Evolutionary conservation across 1,139 yeast species (phyloP).

Genomic region (Blastobotrys raffinosifermentans): DNA sequence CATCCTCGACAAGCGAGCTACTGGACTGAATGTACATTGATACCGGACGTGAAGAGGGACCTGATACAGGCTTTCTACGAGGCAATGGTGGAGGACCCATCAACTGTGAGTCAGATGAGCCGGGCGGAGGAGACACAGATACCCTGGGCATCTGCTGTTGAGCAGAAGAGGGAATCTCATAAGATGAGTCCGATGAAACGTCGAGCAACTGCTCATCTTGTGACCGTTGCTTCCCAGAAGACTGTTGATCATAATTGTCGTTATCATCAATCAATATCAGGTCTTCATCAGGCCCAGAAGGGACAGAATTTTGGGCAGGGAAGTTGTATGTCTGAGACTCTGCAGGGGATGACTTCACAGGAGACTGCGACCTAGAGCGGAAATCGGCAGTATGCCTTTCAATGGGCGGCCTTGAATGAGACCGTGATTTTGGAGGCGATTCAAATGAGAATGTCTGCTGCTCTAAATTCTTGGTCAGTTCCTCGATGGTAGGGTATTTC

Average conservation of each 20-base stretch:
- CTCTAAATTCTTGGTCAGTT: conserved; percentile 26
- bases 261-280: no score
- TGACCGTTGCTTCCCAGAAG: neutral
- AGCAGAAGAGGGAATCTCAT: neutral
- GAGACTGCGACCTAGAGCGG: neutral
- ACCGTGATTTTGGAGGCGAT: conserved; percentile 5
- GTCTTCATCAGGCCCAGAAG: neutral
- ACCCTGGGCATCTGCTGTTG: neutral
- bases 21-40: conserved; percentile 14
- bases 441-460: conserved; percentile 18
- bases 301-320: neutral
- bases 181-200: neutral
- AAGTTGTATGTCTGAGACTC: neutral
- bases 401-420: no score
- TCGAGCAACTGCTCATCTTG: neutral
- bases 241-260: no score
- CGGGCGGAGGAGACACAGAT: conserved; percentile 11
- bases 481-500: conserved; percentile 34
- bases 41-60: conserved; percentile 11
- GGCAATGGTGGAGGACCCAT: conserved; percentile 6
- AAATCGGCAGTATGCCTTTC: no score
- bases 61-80: conserved; percentile 1
- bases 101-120: conserved; percentile 7
- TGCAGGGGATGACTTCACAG: neutral
- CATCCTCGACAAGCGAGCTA: conserved; percentile 5